Percentiles rank a stretch among this genome's conserved stretches.
Evolutionary conservation across 768 basidiomycete species (phyloP).

Genomic region (Auriscalpium microsporum): DNA sequence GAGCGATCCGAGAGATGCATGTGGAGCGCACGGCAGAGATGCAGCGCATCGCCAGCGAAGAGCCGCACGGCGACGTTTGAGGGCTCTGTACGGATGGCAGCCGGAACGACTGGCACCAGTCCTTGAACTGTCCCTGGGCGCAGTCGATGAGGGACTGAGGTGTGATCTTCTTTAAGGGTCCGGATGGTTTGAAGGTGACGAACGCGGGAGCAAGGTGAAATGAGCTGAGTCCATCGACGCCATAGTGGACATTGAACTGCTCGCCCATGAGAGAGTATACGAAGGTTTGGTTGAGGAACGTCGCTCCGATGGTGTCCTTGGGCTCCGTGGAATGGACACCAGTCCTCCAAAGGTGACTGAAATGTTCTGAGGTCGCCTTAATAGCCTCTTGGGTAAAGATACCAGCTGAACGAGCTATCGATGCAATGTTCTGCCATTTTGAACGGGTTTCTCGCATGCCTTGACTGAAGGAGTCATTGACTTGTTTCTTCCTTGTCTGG

Average conservation of each 20-base stretch:
- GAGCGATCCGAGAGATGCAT: neutral
- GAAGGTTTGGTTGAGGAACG: constrained; percentile 38
- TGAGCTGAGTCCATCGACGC: constrained; percentile 31
- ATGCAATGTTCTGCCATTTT: neutral
- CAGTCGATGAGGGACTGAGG: constrained; percentile 18
- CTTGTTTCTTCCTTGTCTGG: too few species aligned
- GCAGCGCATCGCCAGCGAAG: constrained; percentile 32
- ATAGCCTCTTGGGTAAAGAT: constrained; percentile 21
- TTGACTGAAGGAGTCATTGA: neutral
- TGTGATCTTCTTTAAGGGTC: neutral
- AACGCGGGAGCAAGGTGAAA: constrained; percentile 34
- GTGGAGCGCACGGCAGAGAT: constrained; percentile 21
- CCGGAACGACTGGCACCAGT: constrained; percentile 26
- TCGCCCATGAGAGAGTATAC: constrained; percentile 31
- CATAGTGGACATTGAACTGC: constrained; percentile 35
- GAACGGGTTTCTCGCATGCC: neutral
- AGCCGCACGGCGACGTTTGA: constrained; percentile 26
- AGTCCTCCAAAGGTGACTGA: constrained; percentile 31
- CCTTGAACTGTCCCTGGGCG: constrained; percentile 27
- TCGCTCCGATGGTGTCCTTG: constrained; percentile 16
- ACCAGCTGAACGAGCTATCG: constrained; percentile 28
- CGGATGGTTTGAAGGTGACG: neutral
- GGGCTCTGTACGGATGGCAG: constrained; percentile 5
- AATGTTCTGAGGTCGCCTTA: constrained; percentile 15
- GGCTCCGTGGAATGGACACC: constrained; percentile 28